A percentile compares a stretch with the other conserved stretches of the same genome.
phyloP scores from a whole-genome alignment of 306 rosid species.

The Begonia masoniana region DNA sequence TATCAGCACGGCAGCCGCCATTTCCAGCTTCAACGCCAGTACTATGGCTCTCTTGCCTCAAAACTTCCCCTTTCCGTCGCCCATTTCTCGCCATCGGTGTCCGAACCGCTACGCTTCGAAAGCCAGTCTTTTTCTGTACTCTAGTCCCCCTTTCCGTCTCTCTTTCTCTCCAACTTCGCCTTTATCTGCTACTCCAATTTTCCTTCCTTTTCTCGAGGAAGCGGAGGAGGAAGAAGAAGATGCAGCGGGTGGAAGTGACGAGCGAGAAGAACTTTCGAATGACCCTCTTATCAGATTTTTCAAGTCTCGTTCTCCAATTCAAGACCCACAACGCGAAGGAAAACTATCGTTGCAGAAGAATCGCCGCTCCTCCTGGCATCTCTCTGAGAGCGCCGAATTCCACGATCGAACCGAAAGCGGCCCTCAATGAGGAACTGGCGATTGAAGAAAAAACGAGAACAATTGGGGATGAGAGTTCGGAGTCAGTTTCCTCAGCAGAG shows the following conservation, averaged over 20 bases:
- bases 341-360: slow-evolving; percentile 31
- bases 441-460: slow-evolving; percentile 10
- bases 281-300: slow-evolving; percentile 58
- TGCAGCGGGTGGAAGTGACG: slow-evolving; percentile 2
- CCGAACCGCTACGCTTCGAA: slow-evolving; percentile 10
- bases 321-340: slow-evolving; percentile 42
- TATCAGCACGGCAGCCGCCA: neutral
- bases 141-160: slow-evolving; percentile 20
- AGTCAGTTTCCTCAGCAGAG: slow-evolving; percentile 13
- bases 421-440: slow-evolving; percentile 3
- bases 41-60: slow-evolving; percentile 29
- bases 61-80: slow-evolving; percentile 11
- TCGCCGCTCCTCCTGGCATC: slow-evolving; percentile 48
- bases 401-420: slow-evolving; percentile 22
- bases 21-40: slow-evolving; percentile 10
- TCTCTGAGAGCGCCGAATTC: slow-evolving; percentile 21
- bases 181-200: slow-evolving; percentile 21
- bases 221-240: slow-evolving; percentile 8
- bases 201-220: slow-evolving; percentile 33
- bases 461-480: slow-evolving; percentile 5
- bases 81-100: slow-evolving; percentile 11
- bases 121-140: slow-evolving; percentile 7
- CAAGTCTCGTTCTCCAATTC: slow-evolving; percentile 29
- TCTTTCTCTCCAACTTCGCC: slow-evolving; percentile 24
- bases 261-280: slow-evolving; percentile 16